Percentiles rank a stretch among this genome's conserved stretches.
phyloP scores from a whole-genome alignment of 768 basidiomycete species.

The Dentipellis sp. region DNA sequence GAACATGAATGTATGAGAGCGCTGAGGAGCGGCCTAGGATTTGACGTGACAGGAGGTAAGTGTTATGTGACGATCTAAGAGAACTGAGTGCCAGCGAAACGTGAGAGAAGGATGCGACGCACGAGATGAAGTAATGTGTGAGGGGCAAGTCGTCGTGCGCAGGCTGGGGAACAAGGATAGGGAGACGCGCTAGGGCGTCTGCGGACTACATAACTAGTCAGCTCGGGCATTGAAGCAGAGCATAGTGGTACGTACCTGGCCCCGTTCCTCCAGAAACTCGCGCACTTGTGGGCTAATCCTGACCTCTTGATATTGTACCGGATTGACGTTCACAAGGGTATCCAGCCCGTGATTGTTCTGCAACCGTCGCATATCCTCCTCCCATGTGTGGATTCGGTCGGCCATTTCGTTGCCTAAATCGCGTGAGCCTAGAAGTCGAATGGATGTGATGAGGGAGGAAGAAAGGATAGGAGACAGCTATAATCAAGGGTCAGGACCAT shows the following conservation, averaged over 20 bases:
- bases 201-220: neutral
- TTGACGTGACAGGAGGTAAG: conserved; percentile 52
- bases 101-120: neutral
- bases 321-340: neutral
- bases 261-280: neutral
- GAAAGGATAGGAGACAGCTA: too few species aligned
- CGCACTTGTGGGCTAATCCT: neutral
- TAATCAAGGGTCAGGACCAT: too few species aligned
- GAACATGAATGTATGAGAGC: conserved; percentile 44
- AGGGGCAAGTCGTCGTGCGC: conserved; percentile 39
- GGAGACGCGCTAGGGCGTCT: conserved; percentile 27
- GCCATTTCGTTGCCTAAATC: neutral
- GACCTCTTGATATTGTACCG: neutral
- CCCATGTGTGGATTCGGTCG: neutral
- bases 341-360: neutral
- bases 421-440: neutral
- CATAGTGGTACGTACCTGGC: neutral
- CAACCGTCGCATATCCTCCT: neutral
- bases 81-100: neutral
- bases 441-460: too few species aligned
- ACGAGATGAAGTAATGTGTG: conserved; percentile 49
- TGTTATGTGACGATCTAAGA: conserved; percentile 54
- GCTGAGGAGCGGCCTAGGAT: conserved; percentile 45
- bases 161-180: conserved; percentile 22
- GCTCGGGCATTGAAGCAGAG: neutral